A percentile compares a stretch with the other conserved stretches of the same genome.
Evolutionary conservation across 306 rosid genomes (phyloP).

Genomic region (Sicyos edulis): DNA sequence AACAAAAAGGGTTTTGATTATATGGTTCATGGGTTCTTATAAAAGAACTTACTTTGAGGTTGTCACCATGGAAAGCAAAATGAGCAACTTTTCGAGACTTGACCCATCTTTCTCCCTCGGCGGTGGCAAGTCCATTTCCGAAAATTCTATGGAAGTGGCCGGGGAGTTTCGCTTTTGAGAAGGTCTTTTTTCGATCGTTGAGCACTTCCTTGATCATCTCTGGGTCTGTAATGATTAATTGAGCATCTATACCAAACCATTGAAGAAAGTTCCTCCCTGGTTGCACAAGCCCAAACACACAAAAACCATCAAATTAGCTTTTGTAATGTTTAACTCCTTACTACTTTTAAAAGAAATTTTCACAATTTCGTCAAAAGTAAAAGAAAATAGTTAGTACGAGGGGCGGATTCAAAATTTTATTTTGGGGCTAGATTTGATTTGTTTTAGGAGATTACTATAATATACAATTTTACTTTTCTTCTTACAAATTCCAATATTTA

Average conservation of each 20-base stretch:
- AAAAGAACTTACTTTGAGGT: slow-evolving; percentile 32
- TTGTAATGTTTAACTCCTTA: too few species aligned
- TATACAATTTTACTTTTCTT: too few species aligned
- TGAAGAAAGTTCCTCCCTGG: slow-evolving; percentile 31
- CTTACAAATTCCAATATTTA: too few species aligned
- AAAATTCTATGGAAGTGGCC: slow-evolving; percentile 22
- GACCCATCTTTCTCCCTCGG: slow-evolving; percentile 27
- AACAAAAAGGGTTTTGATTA: too few species aligned
- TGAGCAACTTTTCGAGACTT: slow-evolving; percentile 30
- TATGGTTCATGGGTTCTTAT: too few species aligned
- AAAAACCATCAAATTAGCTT: background rate
- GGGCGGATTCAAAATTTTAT: too few species aligned
- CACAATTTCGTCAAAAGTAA: too few species aligned
- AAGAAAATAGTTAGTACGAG: too few species aligned
- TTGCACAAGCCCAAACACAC: background rate
- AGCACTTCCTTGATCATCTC: slow-evolving; percentile 29
- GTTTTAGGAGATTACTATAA: too few species aligned
- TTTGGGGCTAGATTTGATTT: too few species aligned
- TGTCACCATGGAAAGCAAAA: slow-evolving; percentile 36
- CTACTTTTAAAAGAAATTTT: too few species aligned
- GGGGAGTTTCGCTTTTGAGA: background rate
- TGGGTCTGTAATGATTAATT: slow-evolving; percentile 23
- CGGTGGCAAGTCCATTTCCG: slow-evolving; percentile 28
- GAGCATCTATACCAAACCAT: slow-evolving; percentile 27
- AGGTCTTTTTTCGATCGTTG: slow-evolving; percentile 10